These are phyloP conservation scores for Dacryopinax spathularia DNA, from an alignment of 768 basidiomycete genomes.

Conservation along the genomic window DNA sequence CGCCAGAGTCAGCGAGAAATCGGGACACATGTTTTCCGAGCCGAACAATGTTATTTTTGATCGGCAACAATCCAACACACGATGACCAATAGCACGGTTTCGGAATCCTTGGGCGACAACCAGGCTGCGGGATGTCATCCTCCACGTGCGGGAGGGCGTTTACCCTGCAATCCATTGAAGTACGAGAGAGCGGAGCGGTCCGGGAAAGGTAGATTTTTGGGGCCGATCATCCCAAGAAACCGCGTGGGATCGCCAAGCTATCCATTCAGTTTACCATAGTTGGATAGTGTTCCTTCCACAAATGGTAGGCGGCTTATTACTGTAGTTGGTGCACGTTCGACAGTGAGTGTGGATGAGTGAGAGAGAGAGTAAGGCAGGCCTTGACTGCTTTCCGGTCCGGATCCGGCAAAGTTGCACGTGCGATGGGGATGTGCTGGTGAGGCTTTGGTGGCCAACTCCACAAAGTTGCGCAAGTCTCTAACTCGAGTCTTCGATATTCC, in stretches of 20 bases:
- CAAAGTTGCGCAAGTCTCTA: background rate
- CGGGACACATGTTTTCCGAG: background rate
- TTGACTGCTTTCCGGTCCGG: background rate
- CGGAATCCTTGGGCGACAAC: background rate
- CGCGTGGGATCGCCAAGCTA: background rate
- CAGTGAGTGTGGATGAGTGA: background rate
- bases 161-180: background rate
- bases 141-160: background rate
- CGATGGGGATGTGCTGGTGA: background rate
- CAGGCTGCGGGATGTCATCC: background rate
- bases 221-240: background rate
- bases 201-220: too few species aligned
- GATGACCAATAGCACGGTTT: background rate
- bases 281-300: background rate
- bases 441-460: too few species aligned
- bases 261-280: background rate
- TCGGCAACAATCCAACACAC: background rate
- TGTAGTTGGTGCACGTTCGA: background rate
- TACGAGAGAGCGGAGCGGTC: background rate
- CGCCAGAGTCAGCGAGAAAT: background rate
- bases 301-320: background rate
- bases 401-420: background rate
- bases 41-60: background rate
- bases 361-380: background rate
- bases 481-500: background rate